Percentiles rank a stretch among this genome's conserved stretches.
Conservation (phyloP, 2,329 filamentous ascomycete species). For the Penicillium brevicompactum region DNA sequence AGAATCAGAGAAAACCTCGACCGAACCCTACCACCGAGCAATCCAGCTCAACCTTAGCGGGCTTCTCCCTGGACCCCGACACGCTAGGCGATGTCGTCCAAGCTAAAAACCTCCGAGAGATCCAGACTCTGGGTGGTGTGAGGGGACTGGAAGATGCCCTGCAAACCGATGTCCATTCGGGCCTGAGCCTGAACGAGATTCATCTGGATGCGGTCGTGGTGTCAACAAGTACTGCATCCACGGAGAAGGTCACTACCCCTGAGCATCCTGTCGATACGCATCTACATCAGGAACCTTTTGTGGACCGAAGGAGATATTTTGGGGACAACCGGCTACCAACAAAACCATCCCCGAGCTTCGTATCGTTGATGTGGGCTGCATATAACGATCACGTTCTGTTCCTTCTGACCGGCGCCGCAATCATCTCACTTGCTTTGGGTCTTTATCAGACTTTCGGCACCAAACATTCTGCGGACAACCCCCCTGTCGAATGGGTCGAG, state of each 20-base stretch:
- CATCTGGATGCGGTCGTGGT: constrained; percentile 49
- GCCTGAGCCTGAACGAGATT: constrained; percentile 66
- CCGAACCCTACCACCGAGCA: background rate
- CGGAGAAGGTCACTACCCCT: background rate
- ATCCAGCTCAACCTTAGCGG: background rate
- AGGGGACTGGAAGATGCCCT: constrained; percentile 67
- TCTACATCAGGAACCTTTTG: constrained; percentile 1
- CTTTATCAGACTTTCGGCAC: constrained; percentile 55
- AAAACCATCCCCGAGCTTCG: constrained; percentile 66
- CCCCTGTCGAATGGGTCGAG: constrained; percentile 69
- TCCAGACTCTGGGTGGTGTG: constrained; percentile 41
- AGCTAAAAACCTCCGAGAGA: background rate
- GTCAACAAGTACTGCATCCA: background rate
- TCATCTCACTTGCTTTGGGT: constrained; percentile 71
- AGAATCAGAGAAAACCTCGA: background rate
- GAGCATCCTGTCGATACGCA: background rate
- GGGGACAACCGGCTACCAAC: constrained; percentile 66
- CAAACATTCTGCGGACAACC: constrained; percentile 23
- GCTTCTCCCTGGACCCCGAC: constrained; percentile 1
- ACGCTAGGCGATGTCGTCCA: constrained; percentile 1
- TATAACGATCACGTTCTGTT: constrained; percentile 78
- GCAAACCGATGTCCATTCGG: constrained; percentile 58
- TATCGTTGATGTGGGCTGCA: constrained; percentile 71
- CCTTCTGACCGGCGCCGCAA: constrained; percentile 66
- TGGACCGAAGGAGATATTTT: constrained; percentile 64